Evolutionary conservation across 768 basidiomycete species (phyloP).

Genomic region (Mycena galericulata): DNA sequence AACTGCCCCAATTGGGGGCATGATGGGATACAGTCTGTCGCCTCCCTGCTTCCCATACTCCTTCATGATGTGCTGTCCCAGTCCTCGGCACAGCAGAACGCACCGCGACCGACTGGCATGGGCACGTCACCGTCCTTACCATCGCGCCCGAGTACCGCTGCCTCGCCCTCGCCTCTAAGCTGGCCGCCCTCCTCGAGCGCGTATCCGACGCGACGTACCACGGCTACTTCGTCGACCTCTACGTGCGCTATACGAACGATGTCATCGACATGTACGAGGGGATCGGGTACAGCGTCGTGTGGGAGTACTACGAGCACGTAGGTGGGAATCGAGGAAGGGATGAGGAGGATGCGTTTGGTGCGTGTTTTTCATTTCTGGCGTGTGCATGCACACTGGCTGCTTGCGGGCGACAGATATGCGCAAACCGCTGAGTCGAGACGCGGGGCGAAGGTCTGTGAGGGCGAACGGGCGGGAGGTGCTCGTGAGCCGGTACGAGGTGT

Average conservation of each 20-base stretch:
- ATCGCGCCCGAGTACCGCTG: no score
- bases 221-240: constrained; percentile 96
- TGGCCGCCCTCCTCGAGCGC: constrained; percentile 89
- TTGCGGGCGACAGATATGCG: constrained; percentile 58
- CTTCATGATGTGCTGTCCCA: constrained; percentile 43
- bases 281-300: constrained; percentile 88
- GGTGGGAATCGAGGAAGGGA: constrained; percentile 84
- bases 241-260: constrained; percentile 78
- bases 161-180: constrained; percentile 86
- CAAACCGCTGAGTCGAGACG: no score
- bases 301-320: constrained; percentile 89
- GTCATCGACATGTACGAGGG: constrained; percentile 92
- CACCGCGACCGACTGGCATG: no score
- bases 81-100: constrained; percentile 97
- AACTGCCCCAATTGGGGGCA: constrained; percentile 81
- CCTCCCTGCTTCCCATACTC: not conserved
- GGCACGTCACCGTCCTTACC: no score
- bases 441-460: no score
- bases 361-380: constrained; percentile 44
- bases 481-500: no score
- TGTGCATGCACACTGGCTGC: not conserved
- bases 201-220: constrained; percentile 86
- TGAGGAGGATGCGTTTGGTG: constrained; percentile 94
- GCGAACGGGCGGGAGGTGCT: no score
- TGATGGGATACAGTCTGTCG: constrained; percentile 92